Conservation (phyloP, 1,284 basidiomycete genomes). For the Malassezia globosa region DNA sequence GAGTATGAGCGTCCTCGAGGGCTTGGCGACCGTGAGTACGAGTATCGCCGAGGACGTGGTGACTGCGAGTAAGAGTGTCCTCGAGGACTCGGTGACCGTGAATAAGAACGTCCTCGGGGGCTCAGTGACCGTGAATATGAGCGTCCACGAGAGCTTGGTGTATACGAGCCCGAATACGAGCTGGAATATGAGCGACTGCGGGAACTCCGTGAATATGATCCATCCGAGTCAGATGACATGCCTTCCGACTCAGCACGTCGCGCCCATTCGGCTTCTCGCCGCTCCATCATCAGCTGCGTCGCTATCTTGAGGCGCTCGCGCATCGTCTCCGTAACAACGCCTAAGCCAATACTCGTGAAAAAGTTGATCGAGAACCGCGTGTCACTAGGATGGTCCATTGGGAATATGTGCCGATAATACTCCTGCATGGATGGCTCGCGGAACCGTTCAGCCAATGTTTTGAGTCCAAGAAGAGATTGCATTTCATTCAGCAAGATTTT, state of each 20-base stretch:
- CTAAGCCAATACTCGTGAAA: conserved; percentile 76
- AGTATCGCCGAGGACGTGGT: conserved; percentile 8
- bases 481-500: conserved; percentile 93
- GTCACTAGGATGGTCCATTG: conserved; percentile 86
- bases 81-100: conserved; percentile 1
- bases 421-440: conserved; percentile 54
- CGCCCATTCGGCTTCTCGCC: conserved; percentile 55
- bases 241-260: conserved; percentile 36
- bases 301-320: conserved; percentile 90
- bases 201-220: background rate
- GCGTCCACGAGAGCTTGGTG: background rate
- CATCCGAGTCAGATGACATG: conserved; percentile 19
- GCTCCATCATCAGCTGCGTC: conserved; percentile 78
- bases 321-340: conserved; percentile 87
- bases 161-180: conserved; percentile 1
- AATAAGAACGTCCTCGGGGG: conserved; percentile 9
- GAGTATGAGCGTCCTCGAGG: conserved; percentile 8
- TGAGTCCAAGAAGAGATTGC: conserved; percentile 82
- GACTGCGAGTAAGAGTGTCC: conserved; percentile 12
- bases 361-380: conserved; percentile 97
- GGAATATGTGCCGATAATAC: conserved; percentile 77
- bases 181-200: conserved; percentile 16
- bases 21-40: conserved; percentile 8
- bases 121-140: conserved; percentile 12
- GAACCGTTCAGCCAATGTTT: conserved; percentile 68